Base-by-base conservation (phyloP, 345 rosid genomes). In the Moricandia arvensis region DNA sequence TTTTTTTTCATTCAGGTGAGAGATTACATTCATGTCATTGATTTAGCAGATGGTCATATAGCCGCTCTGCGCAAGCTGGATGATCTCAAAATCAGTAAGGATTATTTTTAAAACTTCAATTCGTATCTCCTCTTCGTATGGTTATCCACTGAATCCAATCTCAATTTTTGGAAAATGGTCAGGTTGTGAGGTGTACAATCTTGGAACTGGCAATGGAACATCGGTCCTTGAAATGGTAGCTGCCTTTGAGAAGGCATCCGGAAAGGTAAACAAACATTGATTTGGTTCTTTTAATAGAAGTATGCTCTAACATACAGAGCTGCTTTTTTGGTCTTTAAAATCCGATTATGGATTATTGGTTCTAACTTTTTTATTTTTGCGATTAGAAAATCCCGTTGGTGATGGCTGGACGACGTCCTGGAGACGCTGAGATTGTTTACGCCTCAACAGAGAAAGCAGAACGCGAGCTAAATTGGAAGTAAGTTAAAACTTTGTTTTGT, bases 191-290 rank as follows among this genome's bases (percentile, higher is more conserved):
- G 97, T 92, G n/a, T 95, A 90, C 86, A 95, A 95, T 82, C 81
- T 95, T 76, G 99, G 99, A 80, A 95, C 97, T 1, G 98, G 99
- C 4, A 90, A 89, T 76, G 99, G 99, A 76, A 89, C 98, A 77
- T 95, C 99, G 0, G 99, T 95, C 24, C 68, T 92, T 64, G 96
- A 95, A 82, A 95, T 95, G 98, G 99, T 95, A n/a, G 72, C 87
- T 37, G 96, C 97, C 41, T 95, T 95, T 72, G 99, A 90, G 75
- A 92, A 89, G 83, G 96, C 97, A 55, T 95, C 97, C 16, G 96
- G 93, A 63, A 90, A 88, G 99, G 99, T 95, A 81, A 33, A 55
- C n/a, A 55, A 16, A 17, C 6, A 18, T 30, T 9, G 11, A 6
- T 51, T 13, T 61, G 24, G 41, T 30, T 69, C 29, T 49, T 62